Percentiles rank a stretch among this genome's conserved stretches.
Conservation (phyloP, 1,284 basidiomycete genomes). For the Ceraceosorus guamensis region DNA sequence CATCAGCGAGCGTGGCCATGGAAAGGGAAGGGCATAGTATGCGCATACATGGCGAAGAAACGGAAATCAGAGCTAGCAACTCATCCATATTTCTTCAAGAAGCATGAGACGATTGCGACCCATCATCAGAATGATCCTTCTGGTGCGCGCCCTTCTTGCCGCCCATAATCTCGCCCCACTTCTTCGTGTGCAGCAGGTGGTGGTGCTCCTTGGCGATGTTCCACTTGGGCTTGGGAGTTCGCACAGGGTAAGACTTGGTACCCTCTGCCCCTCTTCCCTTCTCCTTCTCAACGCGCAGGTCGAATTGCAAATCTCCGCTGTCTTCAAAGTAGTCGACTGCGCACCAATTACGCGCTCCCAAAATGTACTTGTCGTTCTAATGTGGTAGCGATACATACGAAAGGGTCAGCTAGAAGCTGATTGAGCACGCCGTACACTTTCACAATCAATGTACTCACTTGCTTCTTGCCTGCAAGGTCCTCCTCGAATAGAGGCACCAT, state of each 20-base stretch:
- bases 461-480: slow-evolving; percentile 71
- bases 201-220: slow-evolving; percentile 12
- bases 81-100: too few species aligned
- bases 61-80: too few species aligned
- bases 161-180: slow-evolving; percentile 10
- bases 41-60: too few species aligned
- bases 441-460: slow-evolving; percentile 52
- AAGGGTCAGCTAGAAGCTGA: slow-evolving; percentile 73
- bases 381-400: neutral
- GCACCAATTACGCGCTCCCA: slow-evolving; percentile 85
- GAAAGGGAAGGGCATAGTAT: too few species aligned
- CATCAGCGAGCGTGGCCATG: too few species aligned
- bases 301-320: slow-evolving; percentile 69
- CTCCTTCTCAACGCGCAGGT: slow-evolving; percentile 68
- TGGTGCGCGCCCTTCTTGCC: neutral
- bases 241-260: slow-evolving; percentile 37
- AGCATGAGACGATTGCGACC: too few species aligned
- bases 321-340: slow-evolving; percentile 60
- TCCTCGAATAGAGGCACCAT: slow-evolving; percentile 68
- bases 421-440: slow-evolving; percentile 64
- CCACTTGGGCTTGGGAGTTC: slow-evolving; percentile 31
- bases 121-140: too few species aligned
- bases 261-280: slow-evolving; percentile 26
- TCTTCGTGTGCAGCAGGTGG: slow-evolving; percentile 10
- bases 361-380: slow-evolving; percentile 57